Conservation (phyloP, 2,329 filamentous ascomycete species). For the Fusarium stilboides region DNA sequence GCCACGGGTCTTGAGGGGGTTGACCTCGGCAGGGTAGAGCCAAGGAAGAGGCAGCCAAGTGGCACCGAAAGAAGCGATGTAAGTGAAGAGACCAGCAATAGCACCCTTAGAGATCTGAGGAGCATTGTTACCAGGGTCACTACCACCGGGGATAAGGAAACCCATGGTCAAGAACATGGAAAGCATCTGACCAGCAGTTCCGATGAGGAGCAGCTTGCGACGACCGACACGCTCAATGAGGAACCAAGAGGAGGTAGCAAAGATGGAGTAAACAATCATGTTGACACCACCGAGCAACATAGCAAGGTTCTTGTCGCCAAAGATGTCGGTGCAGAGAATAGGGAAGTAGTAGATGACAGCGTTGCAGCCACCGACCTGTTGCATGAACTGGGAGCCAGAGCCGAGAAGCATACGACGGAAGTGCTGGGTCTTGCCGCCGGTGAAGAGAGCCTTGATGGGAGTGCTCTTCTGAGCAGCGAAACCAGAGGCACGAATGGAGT, state of each 20-base stretch:
- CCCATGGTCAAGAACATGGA: slow-evolving; percentile 75
- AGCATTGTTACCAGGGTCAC: slow-evolving; percentile 51
- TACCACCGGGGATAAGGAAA: slow-evolving; percentile 75
- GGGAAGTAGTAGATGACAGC: slow-evolving; percentile 75
- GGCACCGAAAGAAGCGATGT: slow-evolving; percentile 78
- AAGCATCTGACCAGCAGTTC: slow-evolving; percentile 64
- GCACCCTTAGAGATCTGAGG: slow-evolving; percentile 73
- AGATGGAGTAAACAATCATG: slow-evolving; percentile 70
- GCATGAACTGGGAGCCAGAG: slow-evolving; percentile 72
- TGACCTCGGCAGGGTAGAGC: slow-evolving; percentile 70
- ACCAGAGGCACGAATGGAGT: slow-evolving; percentile 67
- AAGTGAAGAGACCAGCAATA: slow-evolving; percentile 77
- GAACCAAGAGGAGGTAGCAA: slow-evolving; percentile 70
- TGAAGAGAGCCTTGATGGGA: slow-evolving; percentile 69
- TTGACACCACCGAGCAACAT: slow-evolving; percentile 67
- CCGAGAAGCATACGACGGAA: slow-evolving; percentile 76
- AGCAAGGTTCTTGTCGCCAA: slow-evolving; percentile 59
- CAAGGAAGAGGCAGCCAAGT: slow-evolving; percentile 76
- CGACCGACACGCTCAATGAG: slow-evolving; percentile 64
- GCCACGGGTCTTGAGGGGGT: slow-evolving; percentile 63
- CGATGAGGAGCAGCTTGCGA: slow-evolving; percentile 62
- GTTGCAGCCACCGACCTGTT: slow-evolving; percentile 73
- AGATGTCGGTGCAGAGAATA: slow-evolving; percentile 63
- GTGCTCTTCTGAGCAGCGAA: slow-evolving; percentile 62
- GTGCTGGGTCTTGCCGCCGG: slow-evolving; percentile 75